Conservation (phyloP, 2,329 filamentous ascomycete genomes). For the Lomentospora prolificans region DNA sequence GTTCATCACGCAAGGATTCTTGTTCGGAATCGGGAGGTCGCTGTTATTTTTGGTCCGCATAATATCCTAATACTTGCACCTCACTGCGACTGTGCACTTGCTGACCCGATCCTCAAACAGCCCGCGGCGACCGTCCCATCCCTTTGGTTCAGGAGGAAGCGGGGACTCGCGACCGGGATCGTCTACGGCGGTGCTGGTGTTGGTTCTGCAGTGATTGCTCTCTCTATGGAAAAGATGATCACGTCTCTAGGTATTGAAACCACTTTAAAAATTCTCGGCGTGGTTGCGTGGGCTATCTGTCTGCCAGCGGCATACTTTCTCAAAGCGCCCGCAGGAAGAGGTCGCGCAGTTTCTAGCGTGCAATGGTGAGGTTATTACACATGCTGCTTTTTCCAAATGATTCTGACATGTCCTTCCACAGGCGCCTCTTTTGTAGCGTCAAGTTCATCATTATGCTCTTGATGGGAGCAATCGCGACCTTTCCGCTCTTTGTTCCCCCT, state of each 20-base stretch:
- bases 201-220: constrained; percentile 19
- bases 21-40: constrained; percentile 18
- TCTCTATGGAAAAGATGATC: constrained; percentile 17
- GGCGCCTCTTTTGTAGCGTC: constrained; percentile 18
- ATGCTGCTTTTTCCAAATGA: no score
- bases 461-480: constrained; percentile 16
- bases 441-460: constrained; percentile 17
- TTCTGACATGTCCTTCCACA: no score
- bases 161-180: constrained; percentile 19
- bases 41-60: constrained; percentile 17
- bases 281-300: constrained; percentile 20
- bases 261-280: constrained; percentile 19
- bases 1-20: constrained; percentile 17
- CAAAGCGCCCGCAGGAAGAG: constrained; percentile 11
- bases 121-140: constrained; percentile 17
- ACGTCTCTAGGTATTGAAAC: constrained; percentile 15
- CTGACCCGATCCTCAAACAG: no score
- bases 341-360: constrained; percentile 12
- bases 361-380: constrained; percentile 19
- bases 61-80: no score
- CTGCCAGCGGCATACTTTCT: constrained; percentile 20
- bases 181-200: constrained; percentile 20
- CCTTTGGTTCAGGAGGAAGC: constrained; percentile 18
- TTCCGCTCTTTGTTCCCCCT: constrained; percentile 17
- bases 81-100: no score